Evolutionary conservation across 2,329 filamentous ascomycete genomes (phyloP), one percentile per base, ranked within the genome.

Genomic region (Pyrenochaeta sp.): DNA sequence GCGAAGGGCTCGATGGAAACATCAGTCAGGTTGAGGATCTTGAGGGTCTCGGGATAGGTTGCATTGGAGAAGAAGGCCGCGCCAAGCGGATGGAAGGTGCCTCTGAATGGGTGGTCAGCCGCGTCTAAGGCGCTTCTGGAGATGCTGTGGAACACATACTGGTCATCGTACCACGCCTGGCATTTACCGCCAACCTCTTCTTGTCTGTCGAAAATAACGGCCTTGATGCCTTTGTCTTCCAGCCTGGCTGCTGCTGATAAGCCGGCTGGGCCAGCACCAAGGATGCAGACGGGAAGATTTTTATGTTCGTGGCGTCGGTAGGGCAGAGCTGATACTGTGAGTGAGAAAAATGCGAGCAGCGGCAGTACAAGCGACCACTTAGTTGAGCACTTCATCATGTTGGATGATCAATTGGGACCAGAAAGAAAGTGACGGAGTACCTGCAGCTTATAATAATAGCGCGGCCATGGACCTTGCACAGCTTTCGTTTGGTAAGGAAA

Each of bases 31-130:
- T 76, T 67, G 56, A 77, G 61, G 34, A 78, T 67, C 58, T 74
- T 75, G 19, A 77, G 49, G 5, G 75, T 77, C 54, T 77, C 71
- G 8, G 72, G 58, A 50, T 77, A 77, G 37, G 69, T 66, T 48
- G 64, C 73, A 58, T 77, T 77, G n/a, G 75, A 78, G 64, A 74
- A 74, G 66, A 77, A 77, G 56, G 74, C 74, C 27, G 75, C 75
- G 58, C 75, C 75, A 56, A 78, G 71, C 28, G 75, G 75, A 52
- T 77, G 73, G 72, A 77, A 77, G 56, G 72, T 70, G 62, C 71
- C 75, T 65, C 75, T 77, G 64, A 45, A 56, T 67, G 61, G 68
- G 66, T 72, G 67, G 71, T 76, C 66, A 77, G 74, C 69, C 63
- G 71, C 71, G 68, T 51, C 48, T 63, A 58, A 5, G 58, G 64